A percentile compares a stretch with the other conserved stretches of the same genome.
Conservation (phyloP, 2,329 filamentous ascomycete genomes). For the Clarireedia paspali region DNA sequence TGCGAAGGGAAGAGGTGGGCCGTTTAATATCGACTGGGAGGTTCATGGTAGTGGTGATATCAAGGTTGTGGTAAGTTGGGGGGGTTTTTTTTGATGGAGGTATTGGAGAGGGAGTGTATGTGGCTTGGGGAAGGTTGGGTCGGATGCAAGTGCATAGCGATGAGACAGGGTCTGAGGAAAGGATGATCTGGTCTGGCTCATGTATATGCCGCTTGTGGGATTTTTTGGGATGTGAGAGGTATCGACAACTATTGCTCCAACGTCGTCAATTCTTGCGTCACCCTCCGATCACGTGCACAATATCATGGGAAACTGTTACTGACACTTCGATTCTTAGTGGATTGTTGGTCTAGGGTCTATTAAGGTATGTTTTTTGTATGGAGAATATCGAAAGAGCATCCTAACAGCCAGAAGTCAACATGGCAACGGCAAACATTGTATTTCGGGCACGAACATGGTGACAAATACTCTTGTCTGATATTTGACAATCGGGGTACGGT, state of each 20-base stretch:
- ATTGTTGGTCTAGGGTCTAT: constrained; percentile 72
- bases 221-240: background rate
- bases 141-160: background rate
- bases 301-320: no score
- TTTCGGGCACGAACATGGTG: constrained; percentile 65
- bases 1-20: constrained; percentile 64
- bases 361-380: constrained; percentile 26
- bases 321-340: constrained; percentile 42
- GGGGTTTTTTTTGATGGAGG: background rate
- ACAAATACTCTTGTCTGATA: constrained; percentile 65
- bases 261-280: background rate
- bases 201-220: background rate
- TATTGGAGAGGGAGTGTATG: background rate
- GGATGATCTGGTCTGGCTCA: background rate
- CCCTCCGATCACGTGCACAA: constrained; percentile 11
- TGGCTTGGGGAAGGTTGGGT: background rate
- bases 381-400: background rate
- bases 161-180: background rate
- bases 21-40: constrained; percentile 70
- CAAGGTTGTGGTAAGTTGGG: constrained; percentile 58
- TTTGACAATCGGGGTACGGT: constrained; percentile 65
- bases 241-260: background rate
- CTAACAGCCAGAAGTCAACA: constrained; percentile 34
- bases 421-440: constrained; percentile 81
- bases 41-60: constrained; percentile 67